A percentile compares a stretch with the other conserved stretches of the same genome.
Conservation (phyloP, 106 monocot genomes). For the Cymbidium sinense region DNA sequence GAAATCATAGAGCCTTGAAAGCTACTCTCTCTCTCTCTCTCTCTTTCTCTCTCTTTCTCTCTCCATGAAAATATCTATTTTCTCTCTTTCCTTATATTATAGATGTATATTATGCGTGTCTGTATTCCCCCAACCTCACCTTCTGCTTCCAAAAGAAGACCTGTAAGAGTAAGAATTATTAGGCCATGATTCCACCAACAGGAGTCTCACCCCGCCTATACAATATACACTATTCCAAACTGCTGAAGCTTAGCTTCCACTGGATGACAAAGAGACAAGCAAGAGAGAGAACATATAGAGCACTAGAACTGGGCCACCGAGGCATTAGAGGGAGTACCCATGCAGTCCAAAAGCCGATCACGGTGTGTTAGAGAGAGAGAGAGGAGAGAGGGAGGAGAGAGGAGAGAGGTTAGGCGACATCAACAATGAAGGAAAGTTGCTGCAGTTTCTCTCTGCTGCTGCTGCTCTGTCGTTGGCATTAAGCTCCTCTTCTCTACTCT, state of each 20-base stretch:
- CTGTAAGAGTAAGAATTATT: not conserved
- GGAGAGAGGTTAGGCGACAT: no score
- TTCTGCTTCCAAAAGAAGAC: not conserved
- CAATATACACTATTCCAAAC: not conserved
- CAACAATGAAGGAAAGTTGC: not conserved
- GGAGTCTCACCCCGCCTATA: not conserved
- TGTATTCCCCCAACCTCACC: not conserved
- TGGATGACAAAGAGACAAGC: not conserved
- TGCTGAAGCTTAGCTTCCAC: not conserved
- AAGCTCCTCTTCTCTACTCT: not conserved
- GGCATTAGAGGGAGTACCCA: not conserved
- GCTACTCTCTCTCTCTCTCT: no score
- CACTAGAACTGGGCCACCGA: not conserved
- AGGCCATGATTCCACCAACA: conserved; percentile 2
- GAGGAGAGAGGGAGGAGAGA: not conserved
- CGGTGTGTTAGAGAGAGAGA: no score
- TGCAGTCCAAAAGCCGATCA: not conserved
- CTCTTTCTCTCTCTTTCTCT: no score
- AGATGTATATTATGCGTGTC: not conserved
- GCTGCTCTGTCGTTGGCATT: conserved; percentile 1
- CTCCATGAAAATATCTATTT: not conserved
- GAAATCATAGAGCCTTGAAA: no score
- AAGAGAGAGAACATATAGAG: not conserved
- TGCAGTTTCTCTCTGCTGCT: not conserved
- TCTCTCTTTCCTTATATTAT: not conserved